Percentiles rank a stretch among this genome's conserved stretches.
Conservation (phyloP, 208 protist species). For the Tritrichomonas foetus region DNA sequence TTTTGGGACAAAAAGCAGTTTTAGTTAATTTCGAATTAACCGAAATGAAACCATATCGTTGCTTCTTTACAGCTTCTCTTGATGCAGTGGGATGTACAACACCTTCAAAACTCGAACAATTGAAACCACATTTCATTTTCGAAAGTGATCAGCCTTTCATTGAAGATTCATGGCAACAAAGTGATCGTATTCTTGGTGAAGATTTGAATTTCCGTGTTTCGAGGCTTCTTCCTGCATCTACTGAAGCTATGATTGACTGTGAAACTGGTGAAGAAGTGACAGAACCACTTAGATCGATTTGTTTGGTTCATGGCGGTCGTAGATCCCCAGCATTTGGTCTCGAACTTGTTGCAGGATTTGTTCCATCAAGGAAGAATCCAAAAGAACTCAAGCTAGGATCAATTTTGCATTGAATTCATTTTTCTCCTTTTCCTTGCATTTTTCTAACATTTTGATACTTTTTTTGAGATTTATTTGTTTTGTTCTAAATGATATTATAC, state of each 20-base stretch:
- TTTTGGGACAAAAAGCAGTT: background rate
- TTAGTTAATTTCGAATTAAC: background rate
- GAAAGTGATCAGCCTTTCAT: background rate
- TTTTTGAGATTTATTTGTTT: no score
- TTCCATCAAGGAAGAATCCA: constrained; percentile 22
- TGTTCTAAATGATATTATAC: no score
- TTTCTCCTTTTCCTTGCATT: no score
- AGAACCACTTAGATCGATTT: background rate
- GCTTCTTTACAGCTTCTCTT: background rate
- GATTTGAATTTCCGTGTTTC: background rate
- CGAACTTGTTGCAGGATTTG: background rate
- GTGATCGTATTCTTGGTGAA: background rate
- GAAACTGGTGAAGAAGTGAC: background rate
- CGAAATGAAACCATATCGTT: background rate
- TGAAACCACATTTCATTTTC: background rate
- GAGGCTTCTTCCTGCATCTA: background rate
- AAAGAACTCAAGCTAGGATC: background rate
- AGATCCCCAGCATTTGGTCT: background rate
- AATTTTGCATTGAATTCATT: no score
- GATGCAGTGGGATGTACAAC: background rate
- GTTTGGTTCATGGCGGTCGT: background rate
- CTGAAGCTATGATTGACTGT: background rate
- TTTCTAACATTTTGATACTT: no score
- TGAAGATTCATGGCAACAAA: background rate
- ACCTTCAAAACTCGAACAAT: background rate